Evolutionary conservation across 2,329 filamentous ascomycete species (phyloP).

Genomic region (Pseudogymnoascus sp.): DNA sequence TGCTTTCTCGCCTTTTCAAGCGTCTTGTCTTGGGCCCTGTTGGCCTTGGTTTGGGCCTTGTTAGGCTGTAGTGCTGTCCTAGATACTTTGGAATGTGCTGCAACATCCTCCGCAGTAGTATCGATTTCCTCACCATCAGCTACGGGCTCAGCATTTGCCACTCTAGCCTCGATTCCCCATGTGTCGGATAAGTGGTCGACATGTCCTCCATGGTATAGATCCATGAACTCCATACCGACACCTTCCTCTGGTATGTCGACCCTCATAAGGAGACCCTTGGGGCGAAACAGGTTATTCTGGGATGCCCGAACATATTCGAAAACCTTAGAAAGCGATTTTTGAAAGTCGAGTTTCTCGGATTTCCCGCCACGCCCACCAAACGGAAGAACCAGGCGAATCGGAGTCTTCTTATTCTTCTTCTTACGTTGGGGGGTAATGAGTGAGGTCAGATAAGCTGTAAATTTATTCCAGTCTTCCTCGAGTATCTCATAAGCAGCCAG

Average conservation of each 20-base stretch:
- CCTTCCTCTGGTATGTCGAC: conserved; percentile 22
- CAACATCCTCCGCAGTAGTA: background rate
- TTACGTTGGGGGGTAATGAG: background rate
- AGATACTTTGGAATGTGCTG: background rate
- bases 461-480: conserved; percentile 14
- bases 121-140: background rate
- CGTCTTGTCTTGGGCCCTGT: background rate
- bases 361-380: background rate
- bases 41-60: background rate
- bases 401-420: background rate
- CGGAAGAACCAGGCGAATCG: conserved; percentile 3
- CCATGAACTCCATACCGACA: conserved; percentile 21
- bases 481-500: conserved; percentile 14
- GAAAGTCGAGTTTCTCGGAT: conserved; percentile 12
- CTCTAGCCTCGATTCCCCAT: background rate
- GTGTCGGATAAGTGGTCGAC: conserved; percentile 11
- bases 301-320: conserved; percentile 17
- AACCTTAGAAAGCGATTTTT: conserved; percentile 14
- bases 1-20: background rate
- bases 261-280: conserved; percentile 19
- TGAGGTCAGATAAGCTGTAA: background rate
- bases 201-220: conserved; percentile 17
- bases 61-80: background rate
- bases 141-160: background rate
- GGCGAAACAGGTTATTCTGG: conserved; percentile 18